Conservation (phyloP, 176 grass and related monocot species). For the Saccharum officinarum region DNA sequence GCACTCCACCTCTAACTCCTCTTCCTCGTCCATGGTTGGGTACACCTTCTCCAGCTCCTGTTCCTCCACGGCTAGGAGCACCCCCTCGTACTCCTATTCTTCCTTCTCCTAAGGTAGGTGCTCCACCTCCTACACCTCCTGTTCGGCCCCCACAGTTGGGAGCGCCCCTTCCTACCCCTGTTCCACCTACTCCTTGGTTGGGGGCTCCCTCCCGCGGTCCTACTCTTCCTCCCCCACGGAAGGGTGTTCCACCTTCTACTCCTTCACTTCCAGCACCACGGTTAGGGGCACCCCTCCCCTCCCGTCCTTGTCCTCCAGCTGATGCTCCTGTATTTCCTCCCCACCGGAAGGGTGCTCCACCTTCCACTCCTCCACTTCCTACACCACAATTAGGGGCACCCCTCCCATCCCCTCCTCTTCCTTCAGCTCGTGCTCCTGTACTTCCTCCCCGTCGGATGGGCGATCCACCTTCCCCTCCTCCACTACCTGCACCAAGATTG, state of each 20-base stretch:
- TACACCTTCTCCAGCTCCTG: too few species aligned
- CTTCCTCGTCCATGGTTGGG: not conserved
- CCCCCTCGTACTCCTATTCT: not conserved
- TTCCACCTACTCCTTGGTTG: not conserved
- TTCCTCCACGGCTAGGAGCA: not conserved
- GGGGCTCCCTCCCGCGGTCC: not conserved
- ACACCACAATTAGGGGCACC: too few species aligned
- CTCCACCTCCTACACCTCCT: not conserved
- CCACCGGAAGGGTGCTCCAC: not conserved
- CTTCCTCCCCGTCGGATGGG: too few species aligned
- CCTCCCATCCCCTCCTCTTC: not conserved
- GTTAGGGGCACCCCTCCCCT: not conserved
- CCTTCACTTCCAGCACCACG: too few species aligned
- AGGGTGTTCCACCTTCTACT: not conserved
- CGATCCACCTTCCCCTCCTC: too few species aligned
- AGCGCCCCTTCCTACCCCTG: not conserved
- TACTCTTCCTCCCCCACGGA: not conserved
- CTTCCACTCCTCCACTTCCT: not conserved
- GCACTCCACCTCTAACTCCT: not conserved
- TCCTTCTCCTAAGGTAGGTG: not conserved
- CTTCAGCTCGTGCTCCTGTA: not conserved
- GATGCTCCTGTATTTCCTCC: not conserved
- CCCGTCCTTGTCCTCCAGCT: not conserved
- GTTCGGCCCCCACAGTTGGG: too few species aligned
- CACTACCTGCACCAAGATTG: too few species aligned